Evolutionary conservation across 148 eudicot species (phyloP), one percentile per base, ranked within the genome.

Genomic region (Beta vulgaris): DNA sequence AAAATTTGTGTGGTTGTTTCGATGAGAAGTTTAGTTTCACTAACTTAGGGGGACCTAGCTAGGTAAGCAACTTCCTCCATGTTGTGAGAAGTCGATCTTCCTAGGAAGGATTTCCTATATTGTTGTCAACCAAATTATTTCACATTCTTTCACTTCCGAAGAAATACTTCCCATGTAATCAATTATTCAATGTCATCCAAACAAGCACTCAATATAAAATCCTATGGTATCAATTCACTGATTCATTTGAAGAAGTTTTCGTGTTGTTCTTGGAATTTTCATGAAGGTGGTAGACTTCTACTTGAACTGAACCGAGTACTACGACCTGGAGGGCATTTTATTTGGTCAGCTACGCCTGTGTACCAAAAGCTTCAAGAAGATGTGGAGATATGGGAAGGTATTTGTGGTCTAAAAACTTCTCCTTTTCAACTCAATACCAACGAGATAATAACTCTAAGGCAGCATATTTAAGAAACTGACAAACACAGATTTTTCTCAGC

Each of bases 261-360:
- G 29, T 46, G 32, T 25, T 23, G 35, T 74, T 28, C 34, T 34
- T 31, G 36, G 63, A 39, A 14, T 51, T 63, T 54, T 15, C 32
- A 8, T 87, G 80, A 79, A 91, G 98, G 98, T 60, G 98, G 98
- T 61, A 68, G 91, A 81, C 92, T 93, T 66, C 85, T 93, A 67
- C 80, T 93, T 81, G 98, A 93, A 60, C 55, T 93, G 73, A 91
- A 93, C 77, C 87, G 98, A 14, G 85, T 93, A 25, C 89, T 93
- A 8, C 84, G 97, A 19, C 94, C 97, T 37, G 98, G 98, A 23
- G 98, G 98, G 29, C 85, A 86, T 75, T 93, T 93, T 76, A 89
- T 89, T 43, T 93, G 97, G 98, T 93, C 94, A 59, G 97, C 98
- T 68, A 93, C 98, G 32, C 98, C 97, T 40, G 97, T 91, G 51